Base-by-base conservation (phyloP, 2,329 filamentous ascomycete genomes). In the Cladosporium sp. region DNA sequence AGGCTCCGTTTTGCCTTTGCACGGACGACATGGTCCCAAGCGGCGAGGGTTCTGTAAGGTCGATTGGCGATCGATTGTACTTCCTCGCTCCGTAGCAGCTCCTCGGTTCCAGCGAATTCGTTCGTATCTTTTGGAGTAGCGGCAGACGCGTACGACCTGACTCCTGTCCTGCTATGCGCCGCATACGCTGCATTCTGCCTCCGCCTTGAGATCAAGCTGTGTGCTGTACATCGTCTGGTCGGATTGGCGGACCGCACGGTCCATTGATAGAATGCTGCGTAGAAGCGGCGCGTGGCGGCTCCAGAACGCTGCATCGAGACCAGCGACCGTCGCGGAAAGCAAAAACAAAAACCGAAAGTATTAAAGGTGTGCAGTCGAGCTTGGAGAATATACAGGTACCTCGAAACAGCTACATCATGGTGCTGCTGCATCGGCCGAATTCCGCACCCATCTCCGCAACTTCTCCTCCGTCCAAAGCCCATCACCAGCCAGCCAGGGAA, bases 211-310 rank as follows among this genome's bases (percentile, higher is more conserved):
- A 51, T 17, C 6, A 51, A 17, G 34, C 19, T 39, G 34, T 19
- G 14, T 51, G 34, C 49, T 9, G 49, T 19, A 22, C 49, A 51
- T 51, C n/a, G 49, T 51, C 19, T 51, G 4, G 19, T 36, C 17
- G 54, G 54, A 15, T 30, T 56, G 30, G 19, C 14, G 34, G 54
- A 49, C 17, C 54, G 54, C 14, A 56, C 42, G 28, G 42, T 74
- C 76, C 75, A 80, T 65, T 68, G 69, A 66, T 77, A 78, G 64
- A 79, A 79, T 54, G 72, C 71, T 12, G 69, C 67, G 65, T 76
- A 78, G 68, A 80, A 79, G 65, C 72, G 73, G 43, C 67, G 57
- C n/a, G 65, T 63, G 34, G 66, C 67, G 34, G 49, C 55, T 12
- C 49, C 49, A 28, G 47, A 43, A 7, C 38, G 55, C 38, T 58